Conservation (phyloP, 2,329 filamentous ascomycete species). For the Talaromyces sp. region DNA sequence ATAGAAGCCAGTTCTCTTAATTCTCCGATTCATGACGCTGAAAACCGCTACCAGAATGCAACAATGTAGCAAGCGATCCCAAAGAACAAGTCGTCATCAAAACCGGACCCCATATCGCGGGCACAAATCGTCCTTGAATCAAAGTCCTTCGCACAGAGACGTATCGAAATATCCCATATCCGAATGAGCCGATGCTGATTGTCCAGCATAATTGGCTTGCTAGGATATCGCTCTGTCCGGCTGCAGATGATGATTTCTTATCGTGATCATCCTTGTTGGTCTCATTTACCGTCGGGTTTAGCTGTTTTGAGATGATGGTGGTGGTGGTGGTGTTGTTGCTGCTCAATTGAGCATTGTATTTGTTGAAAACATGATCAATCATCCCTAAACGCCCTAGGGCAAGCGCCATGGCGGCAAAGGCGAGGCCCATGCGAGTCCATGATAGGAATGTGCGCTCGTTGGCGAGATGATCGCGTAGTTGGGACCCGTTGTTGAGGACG, state of each 20-base stretch:
- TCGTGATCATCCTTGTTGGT: neutral
- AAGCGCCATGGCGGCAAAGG: constrained; percentile 31
- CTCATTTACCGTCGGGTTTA: neutral
- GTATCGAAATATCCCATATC: constrained; percentile 29
- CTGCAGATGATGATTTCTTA: neutral
- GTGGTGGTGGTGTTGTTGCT: neutral
- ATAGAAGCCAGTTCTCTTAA: neutral
- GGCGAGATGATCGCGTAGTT: constrained; percentile 33
- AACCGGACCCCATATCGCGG: constrained; percentile 31
- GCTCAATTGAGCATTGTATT: neutral
- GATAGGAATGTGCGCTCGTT: constrained; percentile 35
- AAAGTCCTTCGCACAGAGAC: constrained; percentile 26
- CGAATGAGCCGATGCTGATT: constrained; percentile 29
- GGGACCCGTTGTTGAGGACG: constrained; percentile 30
- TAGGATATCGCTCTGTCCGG: constrained; percentile 9
- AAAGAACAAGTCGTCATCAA: constrained; percentile 27
- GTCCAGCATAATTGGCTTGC: constrained; percentile 24
- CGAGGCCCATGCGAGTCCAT: constrained; percentile 33
- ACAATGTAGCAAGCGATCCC: constrained; percentile 18
- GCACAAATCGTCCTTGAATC: constrained; percentile 27
- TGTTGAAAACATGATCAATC: constrained; percentile 28
- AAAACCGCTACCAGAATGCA: constrained; percentile 11
- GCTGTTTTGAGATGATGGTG: neutral
- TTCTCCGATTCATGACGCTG: neutral
- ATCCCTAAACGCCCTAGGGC: constrained; percentile 29